Conservation (phyloP, 1,139 yeast species). For the Candida buenavistaensis region DNA sequence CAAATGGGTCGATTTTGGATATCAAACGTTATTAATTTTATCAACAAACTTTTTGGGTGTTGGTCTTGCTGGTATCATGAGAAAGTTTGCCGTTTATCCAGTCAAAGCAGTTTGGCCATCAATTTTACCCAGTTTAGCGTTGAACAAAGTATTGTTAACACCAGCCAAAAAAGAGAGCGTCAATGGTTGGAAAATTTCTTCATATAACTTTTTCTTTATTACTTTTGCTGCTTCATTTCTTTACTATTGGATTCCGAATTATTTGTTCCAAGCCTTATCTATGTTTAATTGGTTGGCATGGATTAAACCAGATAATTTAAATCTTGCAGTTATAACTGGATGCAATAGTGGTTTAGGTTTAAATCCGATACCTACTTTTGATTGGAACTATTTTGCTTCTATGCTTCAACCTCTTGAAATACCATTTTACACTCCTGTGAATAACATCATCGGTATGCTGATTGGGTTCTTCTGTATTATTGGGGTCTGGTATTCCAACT, state of each 20-base stretch:
- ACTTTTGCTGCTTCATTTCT: slow-evolving; percentile 37
- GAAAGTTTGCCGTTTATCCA: slow-evolving; percentile 56
- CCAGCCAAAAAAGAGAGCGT: slow-evolving; percentile 40
- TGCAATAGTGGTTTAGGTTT: slow-evolving; percentile 50
- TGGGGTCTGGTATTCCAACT: slow-evolving; percentile 50
- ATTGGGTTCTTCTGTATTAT: slow-evolving; percentile 42
- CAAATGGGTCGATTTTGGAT: too few relatives aligned
- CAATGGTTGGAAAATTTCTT: slow-evolving; percentile 53
- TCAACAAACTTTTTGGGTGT: too few relatives aligned
- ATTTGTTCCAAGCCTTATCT: slow-evolving; percentile 49
- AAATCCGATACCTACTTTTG: slow-evolving; percentile 54
- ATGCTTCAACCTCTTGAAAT: not conserved
- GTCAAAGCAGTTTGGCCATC: slow-evolving; percentile 56
- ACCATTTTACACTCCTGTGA: slow-evolving; percentile 48
- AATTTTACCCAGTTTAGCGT: slow-evolving; percentile 50
- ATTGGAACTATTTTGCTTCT: slow-evolving; percentile 38
- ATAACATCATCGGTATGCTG: slow-evolving; percentile 39
- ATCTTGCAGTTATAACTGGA: slow-evolving; percentile 58
- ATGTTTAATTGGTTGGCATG: slow-evolving; percentile 65
- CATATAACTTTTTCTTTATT: slow-evolving; percentile 48
- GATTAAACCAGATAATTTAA: slow-evolving; percentile 56
- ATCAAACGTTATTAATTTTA: too few relatives aligned
- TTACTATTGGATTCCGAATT: slow-evolving; percentile 61
- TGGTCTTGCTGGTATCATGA: too few relatives aligned
- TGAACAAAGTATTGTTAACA: slow-evolving; percentile 49